phyloP scores from a whole-genome alignment of 2,329 filamentous ascomycete genomes.

The Macrophomina tecta region DNA sequence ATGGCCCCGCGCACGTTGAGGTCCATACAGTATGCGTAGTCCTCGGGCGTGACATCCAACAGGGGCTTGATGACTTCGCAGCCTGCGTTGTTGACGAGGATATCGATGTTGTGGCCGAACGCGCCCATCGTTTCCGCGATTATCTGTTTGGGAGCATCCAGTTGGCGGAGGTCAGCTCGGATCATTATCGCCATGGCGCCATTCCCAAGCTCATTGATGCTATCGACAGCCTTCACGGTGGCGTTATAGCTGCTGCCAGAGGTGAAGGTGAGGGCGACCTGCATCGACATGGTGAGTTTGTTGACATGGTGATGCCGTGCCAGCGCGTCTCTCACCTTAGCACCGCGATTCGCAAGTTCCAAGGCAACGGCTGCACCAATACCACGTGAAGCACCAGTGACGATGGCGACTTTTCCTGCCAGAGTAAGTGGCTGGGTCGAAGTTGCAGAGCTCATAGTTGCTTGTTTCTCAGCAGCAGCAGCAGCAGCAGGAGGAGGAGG shows the following conservation, averaged over 20 bases:
- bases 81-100: slow-evolving; percentile 52
- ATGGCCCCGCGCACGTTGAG: slow-evolving; percentile 63
- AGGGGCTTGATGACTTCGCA: slow-evolving; percentile 37
- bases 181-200: slow-evolving; percentile 46
- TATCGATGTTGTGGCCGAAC: slow-evolving; percentile 51
- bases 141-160: slow-evolving; percentile 45
- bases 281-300: not conserved
- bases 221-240: slow-evolving; percentile 41
- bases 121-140: slow-evolving; percentile 43
- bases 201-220: slow-evolving; percentile 44
- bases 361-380: slow-evolving; percentile 57
- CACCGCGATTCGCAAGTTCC: slow-evolving; percentile 55
- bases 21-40: slow-evolving; percentile 62
- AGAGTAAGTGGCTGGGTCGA: slow-evolving; percentile 27
- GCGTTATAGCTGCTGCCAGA: slow-evolving; percentile 46
- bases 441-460: slow-evolving; percentile 4
- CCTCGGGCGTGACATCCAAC: slow-evolving; percentile 52
- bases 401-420: slow-evolving; percentile 51
- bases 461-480: not conserved
- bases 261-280: slow-evolving; percentile 53
- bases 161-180: slow-evolving; percentile 47
- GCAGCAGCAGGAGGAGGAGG: not conserved
- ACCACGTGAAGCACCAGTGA: slow-evolving; percentile 58
- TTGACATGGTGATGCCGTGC: not conserved
- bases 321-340: slow-evolving; percentile 41